Evolutionary conservation across 1,139 yeast species (phyloP), one percentile per base, ranked within the genome.

Genomic region (Kodamaea suecica): DNA sequence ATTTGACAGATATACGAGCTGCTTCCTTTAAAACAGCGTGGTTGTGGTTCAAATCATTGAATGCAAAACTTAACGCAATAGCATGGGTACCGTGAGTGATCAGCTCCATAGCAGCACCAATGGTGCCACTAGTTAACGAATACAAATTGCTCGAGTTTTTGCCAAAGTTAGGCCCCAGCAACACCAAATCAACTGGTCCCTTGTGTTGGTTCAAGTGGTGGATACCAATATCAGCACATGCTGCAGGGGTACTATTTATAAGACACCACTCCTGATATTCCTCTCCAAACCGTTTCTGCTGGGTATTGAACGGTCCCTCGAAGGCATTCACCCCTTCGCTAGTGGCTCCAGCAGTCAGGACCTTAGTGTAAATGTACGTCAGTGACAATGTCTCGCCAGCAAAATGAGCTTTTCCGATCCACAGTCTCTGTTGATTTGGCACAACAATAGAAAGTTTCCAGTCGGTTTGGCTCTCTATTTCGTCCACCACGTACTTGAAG

Each of bases 321-420:
- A 58, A 80, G 3, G 68, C 58, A 45, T 81, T 79, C 60, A 48
- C 63, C 40, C 40, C 38, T 6, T 30, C 31, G 7, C 11, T 33
- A 3, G 50, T 44, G 36, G 52, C 53, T 3, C 49, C 44, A 3
- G 37, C 39, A 2, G 74, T 77, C 47, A 51, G 70, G 10, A 49
- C 43, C 39, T 57, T 58, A 17, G 84, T 73, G 50, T 80, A 84
- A 14, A 84, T 67, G 52, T 80, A 90, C 8, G 77, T 68, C 3
- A 92, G 79, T 2, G 79, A 66, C 34, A 90, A 69, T 27, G 80
- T 76, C 49, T 80, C 76, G 14, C 95, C 97, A 3, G 96, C 95
- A 55, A 90, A 80, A 62, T 90, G 97, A 9, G 98, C 97, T 58
- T 92, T 92, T 26, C 96, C 96, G 40, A 88, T 90, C 98, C 98